These are phyloP conservation scores for Periconia digitata DNA, from an alignment of 2,329 filamentous ascomycete species.

Conservation along the genomic window DNA sequence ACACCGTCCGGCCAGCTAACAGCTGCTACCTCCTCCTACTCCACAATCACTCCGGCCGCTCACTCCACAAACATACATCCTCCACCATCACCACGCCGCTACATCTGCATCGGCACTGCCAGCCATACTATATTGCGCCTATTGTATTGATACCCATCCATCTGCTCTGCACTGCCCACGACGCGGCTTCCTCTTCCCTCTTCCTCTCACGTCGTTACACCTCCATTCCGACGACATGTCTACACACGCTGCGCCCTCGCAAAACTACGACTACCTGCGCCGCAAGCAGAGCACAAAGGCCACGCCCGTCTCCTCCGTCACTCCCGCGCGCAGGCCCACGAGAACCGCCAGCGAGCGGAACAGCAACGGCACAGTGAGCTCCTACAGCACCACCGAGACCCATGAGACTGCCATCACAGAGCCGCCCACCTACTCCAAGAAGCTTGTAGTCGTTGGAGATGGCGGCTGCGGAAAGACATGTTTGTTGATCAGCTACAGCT, in stretches of 20 bases:
- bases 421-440: conserved; percentile 93
- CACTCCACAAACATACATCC: conserved; percentile 11
- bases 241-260: conserved; percentile 30
- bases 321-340: conserved; percentile 45
- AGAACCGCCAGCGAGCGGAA: conserved; percentile 64
- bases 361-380: conserved; percentile 89
- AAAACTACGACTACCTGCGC: conserved; percentile 59
- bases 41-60: conserved; percentile 10
- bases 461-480: conserved; percentile 99
- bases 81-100: conserved; percentile 9
- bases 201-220: neutral
- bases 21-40: neutral
- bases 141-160: neutral
- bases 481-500: conserved; percentile 96
- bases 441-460: conserved; percentile 98
- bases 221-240: conserved; percentile 22
- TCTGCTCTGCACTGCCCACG: neutral
- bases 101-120: conserved; percentile 1
- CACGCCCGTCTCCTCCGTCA: conserved; percentile 28
- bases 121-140: neutral
- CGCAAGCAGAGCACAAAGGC: conserved; percentile 56
- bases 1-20: neutral
- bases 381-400: conserved; percentile 73
- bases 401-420: conserved; percentile 86
- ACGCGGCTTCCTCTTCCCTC: neutral